A percentile compares a stretch with the other conserved stretches of the same genome.
Conservation (phyloP, 2,329 filamentous ascomycete genomes). For the Ilyonectria mors-panacis region DNA sequence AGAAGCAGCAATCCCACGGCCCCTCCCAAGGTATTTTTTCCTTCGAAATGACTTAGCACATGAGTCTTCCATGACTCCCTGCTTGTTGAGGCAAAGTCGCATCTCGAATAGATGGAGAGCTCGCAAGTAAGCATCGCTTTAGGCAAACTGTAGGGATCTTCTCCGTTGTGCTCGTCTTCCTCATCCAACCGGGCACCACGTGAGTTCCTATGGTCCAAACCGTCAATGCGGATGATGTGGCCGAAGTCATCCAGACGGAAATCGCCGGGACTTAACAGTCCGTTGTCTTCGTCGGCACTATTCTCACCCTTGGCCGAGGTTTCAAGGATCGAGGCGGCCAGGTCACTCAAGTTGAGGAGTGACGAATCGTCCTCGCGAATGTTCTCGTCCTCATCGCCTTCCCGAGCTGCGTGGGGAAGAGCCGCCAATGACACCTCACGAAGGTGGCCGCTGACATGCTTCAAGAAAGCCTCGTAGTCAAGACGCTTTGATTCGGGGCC, state of each 20-base stretch:
- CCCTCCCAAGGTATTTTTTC: not conserved
- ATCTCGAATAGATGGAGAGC: not conserved
- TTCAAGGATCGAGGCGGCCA: not conserved
- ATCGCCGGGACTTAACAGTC: not conserved
- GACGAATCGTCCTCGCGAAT: not conserved
- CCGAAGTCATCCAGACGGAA: too few species aligned
- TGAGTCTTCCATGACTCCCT: not conserved
- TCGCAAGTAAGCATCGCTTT: not conserved
- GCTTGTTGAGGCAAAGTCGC: not conserved
- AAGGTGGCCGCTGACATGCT: not conserved
- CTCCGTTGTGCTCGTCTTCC: not conserved
- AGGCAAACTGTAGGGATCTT: not conserved
- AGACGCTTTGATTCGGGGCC: not conserved
- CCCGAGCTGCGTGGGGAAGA: not conserved
- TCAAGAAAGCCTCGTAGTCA: not conserved
- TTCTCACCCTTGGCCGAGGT: not conserved
- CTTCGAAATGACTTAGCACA: not conserved
- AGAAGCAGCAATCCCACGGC: not conserved
- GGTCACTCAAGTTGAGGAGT: not conserved
- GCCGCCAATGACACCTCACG: not conserved
- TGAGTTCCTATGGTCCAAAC: not conserved
- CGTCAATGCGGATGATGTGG: too few species aligned
- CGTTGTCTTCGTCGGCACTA: not conserved
- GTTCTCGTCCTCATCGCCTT: not conserved
- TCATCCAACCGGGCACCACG: not conserved